These are phyloP conservation scores for Myrica gale DNA, from an alignment of 306 rosid genomes.

Conservation along the genomic window DNA sequence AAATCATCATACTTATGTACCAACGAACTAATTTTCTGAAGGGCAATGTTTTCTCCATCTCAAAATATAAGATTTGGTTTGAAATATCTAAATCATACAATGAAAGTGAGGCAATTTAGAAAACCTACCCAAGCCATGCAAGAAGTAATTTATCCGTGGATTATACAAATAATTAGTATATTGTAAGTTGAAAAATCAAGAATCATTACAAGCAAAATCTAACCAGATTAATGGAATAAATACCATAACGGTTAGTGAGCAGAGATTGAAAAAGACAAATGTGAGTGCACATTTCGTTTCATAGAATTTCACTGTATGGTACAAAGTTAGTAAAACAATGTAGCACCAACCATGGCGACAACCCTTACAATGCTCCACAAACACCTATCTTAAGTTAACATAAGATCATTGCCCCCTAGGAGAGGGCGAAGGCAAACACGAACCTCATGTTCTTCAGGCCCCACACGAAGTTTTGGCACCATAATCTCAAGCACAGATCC, in stretches of 20 bases:
- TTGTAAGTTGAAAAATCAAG: constrained; percentile 9
- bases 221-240: constrained; percentile 24
- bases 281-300: constrained; percentile 26
- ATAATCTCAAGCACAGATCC: constrained; percentile 87
- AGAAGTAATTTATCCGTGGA: background rate
- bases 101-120: background rate
- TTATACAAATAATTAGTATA: constrained; percentile 3
- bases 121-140: background rate
- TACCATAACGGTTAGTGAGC: constrained; percentile 23
- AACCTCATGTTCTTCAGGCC: constrained; percentile 93
- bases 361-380: constrained; percentile 36
- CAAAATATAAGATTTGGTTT: no score
- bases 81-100: background rate
- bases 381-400: constrained; percentile 58
- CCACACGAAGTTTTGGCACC: constrained; percentile 79
- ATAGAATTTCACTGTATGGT: constrained; percentile 30
- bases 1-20: no score
- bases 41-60: no score
- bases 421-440: constrained; percentile 92
- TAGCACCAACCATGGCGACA: constrained; percentile 32
- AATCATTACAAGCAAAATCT: constrained; percentile 21
- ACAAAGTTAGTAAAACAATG: constrained; percentile 46
- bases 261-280: constrained; percentile 24
- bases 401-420: constrained; percentile 76
- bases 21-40: no score